Evolutionary conservation across 2,329 filamentous ascomycete genomes (phyloP), one percentile per base, ranked within the genome.

Genomic region (Venturia carpophila): DNA sequence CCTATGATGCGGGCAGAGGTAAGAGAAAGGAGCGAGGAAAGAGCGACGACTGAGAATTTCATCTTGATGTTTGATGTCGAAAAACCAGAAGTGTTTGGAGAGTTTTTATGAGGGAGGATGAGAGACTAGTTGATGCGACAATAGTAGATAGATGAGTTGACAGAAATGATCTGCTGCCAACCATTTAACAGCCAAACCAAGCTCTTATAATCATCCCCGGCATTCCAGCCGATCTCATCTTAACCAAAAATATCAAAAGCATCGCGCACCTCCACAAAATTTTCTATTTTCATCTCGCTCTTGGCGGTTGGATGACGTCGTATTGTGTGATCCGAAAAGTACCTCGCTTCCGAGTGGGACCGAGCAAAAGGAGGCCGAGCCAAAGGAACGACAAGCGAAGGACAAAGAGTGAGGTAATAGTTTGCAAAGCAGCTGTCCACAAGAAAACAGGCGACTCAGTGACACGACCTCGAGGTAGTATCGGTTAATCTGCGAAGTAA

Each of bases 1-100:
- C 79, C 79, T 65, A 69, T 68, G 67, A 82, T 79, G 68, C 77
- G 75, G 65, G 78, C 78, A 49, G 71, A 69, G 56, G 75, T 64
- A 30, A 69, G 65, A 24, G 70, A 24, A 60, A 69, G 60, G 15
- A 69, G 30, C 13, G 47, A 56, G 62, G 70, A 43, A 43, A 68
- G 39, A 66, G 71, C 65, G 64, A 68, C 21, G 63, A 56, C 67
- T 55, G 62, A 21, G 69, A 68, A 66, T 64, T 68, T 68, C 69
- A 71, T 68, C 61, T 52, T 68, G 55, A 27, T 43, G 21, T 13
- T 27, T 52, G 47, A 21, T 52, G 10, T 4, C 1, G 21, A 21
- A 34, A 34, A 34, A 34, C 6, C 6, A 34, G 6, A 3, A 4
- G 21, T 52, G 21, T 52, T 27, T 24, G 11, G 10, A 52, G 11